Evolutionary conservation across 345 rosid species (phyloP), one percentile per base, ranked within the genome.

Genomic region (Bruguiera parviflora): DNA sequence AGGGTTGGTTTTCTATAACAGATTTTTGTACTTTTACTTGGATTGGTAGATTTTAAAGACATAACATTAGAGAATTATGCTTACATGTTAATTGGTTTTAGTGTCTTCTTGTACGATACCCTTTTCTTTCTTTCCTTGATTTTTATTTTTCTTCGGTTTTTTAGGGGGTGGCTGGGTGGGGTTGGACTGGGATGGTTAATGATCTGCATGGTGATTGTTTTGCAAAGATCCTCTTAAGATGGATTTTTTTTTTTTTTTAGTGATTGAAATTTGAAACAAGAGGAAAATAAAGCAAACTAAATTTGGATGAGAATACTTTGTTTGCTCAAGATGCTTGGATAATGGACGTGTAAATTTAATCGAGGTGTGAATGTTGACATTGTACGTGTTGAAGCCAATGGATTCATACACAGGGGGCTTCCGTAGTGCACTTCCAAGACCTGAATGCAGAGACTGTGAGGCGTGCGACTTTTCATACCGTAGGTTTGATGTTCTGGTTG

Each of bases 341-440:
- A 8, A 7, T 8, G 37, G 49, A 43, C 5, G 0, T 43, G 49
- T 43, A 43, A 43, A 43, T 13, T 3, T 43, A 18, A 13, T 43
- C 0, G 37, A 28, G 25, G 11, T 39, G 49, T 64, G 21, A 9
- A 15, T 49, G 35, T 53, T 53, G 33, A 32, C 19, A 32, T 19
- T 62, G 64, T 33, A 35, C 15, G 10, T 13, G 22, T 28, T 52
- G 57, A 53, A 57, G 58, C 64, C 58, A 24, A 64, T n/a, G 37
- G 20, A 24, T 47, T 58, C 20, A 66, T 79, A 60, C 61, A 60
- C 79, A 92, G 99, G 97, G 97, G 37, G 97, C 96, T 85, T 84
- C 76, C 49, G 81, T 79, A 0, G 92, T 90, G 60, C 96, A 95
- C 80, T 92, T 95, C 72, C 99, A 95, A 73, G 96, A 88, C 67